These are phyloP conservation scores for Stagonosporopsis cucurbitacearum DNA, from an alignment of 2,329 filamentous ascomycete species.

Conservation along the genomic window DNA sequence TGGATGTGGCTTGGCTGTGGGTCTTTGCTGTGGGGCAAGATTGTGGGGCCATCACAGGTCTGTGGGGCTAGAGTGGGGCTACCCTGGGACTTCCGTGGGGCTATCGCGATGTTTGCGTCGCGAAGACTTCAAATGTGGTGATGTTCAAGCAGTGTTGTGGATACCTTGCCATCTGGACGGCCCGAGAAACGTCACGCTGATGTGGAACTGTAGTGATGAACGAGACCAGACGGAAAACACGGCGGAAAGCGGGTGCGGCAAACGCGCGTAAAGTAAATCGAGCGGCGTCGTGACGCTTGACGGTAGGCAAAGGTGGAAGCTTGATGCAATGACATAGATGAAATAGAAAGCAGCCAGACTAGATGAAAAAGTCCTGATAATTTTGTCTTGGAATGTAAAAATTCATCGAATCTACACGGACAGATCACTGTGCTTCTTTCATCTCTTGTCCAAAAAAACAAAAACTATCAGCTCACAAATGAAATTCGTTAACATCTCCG, in stretches of 20 bases:
- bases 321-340: no score
- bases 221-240: background rate
- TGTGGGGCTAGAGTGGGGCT: no score
- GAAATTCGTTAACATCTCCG: constrained; percentile 10
- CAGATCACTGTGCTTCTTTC: background rate
- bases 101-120: constrained; percentile 5
- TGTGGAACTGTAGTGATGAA: background rate
- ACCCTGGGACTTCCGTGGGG: background rate
- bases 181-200: background rate
- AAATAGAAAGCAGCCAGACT: no score
- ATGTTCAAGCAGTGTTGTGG: background rate
- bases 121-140: background rate
- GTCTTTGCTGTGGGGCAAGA: background rate
- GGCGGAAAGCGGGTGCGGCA: background rate
- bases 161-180: background rate
- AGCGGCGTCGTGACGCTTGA: no score
- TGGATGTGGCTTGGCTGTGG: constrained; percentile 1
- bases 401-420: background rate
- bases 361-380: no score
- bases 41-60: background rate
- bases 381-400: no score
- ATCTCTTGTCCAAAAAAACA: background rate
- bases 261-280: background rate
- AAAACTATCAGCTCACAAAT: constrained; percentile 5
- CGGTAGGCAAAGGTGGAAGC: no score